Evolutionary conservation across 2,329 filamentous ascomycete species (phyloP).

Genomic region (Monosporascus ibericus): DNA sequence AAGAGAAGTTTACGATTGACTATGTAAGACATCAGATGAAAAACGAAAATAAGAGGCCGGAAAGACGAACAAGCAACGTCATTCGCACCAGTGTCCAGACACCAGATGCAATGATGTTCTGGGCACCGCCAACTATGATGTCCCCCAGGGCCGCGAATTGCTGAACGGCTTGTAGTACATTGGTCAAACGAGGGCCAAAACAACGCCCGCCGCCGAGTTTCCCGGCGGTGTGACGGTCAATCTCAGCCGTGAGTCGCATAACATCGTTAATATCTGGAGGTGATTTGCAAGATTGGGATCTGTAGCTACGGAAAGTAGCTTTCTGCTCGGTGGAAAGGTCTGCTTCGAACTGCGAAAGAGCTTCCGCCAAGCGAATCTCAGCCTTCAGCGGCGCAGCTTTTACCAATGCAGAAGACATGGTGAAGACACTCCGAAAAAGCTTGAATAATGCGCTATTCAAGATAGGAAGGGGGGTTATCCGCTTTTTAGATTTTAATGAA

Average conservation of each 20-base stretch:
- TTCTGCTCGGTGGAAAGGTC: conserved; percentile 30
- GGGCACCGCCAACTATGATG: conserved; percentile 33
- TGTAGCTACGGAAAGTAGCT: conserved; percentile 18
- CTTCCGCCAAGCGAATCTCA: conserved; percentile 34
- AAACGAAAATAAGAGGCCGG: conserved; percentile 5
- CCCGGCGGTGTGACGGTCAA: conserved; percentile 19
- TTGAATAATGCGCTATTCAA: no score
- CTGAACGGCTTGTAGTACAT: conserved; percentile 33
- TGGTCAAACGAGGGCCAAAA: conserved; percentile 35
- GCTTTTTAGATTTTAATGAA: no score
- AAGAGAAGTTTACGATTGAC: conserved; percentile 24
- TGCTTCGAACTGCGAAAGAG: conserved; percentile 33
- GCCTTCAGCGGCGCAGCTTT: conserved; percentile 18
- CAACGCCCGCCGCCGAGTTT: conserved; percentile 21
- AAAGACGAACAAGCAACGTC: conserved; percentile 30
- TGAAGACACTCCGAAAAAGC: no score
- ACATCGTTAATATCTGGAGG: conserved; percentile 29
- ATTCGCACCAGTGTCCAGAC: conserved; percentile 39
- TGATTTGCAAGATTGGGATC: conserved; percentile 8
- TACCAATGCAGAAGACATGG: no score
- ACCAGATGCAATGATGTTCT: conserved; percentile 38
- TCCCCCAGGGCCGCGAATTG: conserved; percentile 38
- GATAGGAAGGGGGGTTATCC: no score
- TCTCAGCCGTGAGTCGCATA: conserved; percentile 33
- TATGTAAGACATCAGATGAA: conserved; percentile 9